Evolutionary conservation across 2,329 filamentous ascomycete genomes (phyloP).

Genomic region (Hyphodiscus sp.): DNA sequence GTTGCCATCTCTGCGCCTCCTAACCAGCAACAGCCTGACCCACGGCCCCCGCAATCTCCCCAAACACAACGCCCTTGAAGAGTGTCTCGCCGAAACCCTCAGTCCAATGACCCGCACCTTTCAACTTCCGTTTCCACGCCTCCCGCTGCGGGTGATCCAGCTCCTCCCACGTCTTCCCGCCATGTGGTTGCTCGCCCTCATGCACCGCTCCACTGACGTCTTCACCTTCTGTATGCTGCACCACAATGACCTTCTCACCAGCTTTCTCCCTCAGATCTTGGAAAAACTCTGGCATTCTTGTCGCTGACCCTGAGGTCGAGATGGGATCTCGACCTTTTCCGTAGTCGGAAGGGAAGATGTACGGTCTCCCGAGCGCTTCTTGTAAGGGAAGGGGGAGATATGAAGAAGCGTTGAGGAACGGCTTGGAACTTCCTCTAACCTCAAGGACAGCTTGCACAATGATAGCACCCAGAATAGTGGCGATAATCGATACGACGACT

Average conservation of each 20-base stretch:
- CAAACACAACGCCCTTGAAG: slow-evolving; percentile 30
- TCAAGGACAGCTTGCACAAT: slow-evolving; percentile 27
- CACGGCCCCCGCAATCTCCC: slow-evolving; percentile 26
- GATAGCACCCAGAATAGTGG: slow-evolving; percentile 20
- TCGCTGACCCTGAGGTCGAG: background rate
- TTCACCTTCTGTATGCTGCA: slow-evolving; percentile 16
- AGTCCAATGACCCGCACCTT: slow-evolving; percentile 28
- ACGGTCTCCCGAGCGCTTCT: slow-evolving; percentile 23
- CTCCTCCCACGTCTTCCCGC: slow-evolving; percentile 27
- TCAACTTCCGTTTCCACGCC: slow-evolving; percentile 26
- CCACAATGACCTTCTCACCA: slow-evolving; percentile 14
- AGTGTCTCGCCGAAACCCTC: slow-evolving; percentile 27
- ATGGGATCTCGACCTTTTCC: slow-evolving; percentile 8
- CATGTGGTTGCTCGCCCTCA: slow-evolving; percentile 19
- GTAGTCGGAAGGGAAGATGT: slow-evolving; percentile 10
- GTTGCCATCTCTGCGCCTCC: too few relatives aligned
- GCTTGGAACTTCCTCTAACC: slow-evolving; percentile 21
- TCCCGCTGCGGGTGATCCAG: slow-evolving; percentile 23
- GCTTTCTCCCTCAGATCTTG: slow-evolving; percentile 8
- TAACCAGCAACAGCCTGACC: slow-evolving; percentile 20
- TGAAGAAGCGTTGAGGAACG: slow-evolving; percentile 17
- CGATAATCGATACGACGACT: slow-evolving; percentile 18
- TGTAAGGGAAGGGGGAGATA: slow-evolving; percentile 11
- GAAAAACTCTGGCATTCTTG: slow-evolving; percentile 14
- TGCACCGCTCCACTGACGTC: slow-evolving; percentile 20